Conservation (phyloP, 805 yeast species). For the Teunomyces barrocoloradensis region DNA sequence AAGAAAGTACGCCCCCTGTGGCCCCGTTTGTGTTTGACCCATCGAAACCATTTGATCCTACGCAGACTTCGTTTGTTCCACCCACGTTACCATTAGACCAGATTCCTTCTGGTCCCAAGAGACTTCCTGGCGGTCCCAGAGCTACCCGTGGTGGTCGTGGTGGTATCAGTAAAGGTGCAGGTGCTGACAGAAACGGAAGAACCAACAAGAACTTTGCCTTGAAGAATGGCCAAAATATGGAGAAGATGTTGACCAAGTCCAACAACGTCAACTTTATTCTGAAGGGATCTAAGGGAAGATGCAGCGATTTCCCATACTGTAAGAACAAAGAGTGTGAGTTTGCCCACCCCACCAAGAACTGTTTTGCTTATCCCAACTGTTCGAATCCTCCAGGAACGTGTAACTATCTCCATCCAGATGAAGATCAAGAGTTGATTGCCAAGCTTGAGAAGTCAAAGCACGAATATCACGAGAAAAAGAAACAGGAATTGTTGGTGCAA, state of each 20-base stretch:
- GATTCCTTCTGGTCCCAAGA: constrained; percentile 12
- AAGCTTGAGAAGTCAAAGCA: constrained; percentile 63
- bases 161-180: constrained; percentile 24
- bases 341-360: constrained; percentile 77
- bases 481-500: constrained; percentile 27
- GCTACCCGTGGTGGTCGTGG: constrained; percentile 13
- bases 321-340: constrained; percentile 64
- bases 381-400: constrained; percentile 80
- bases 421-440: constrained; percentile 71
- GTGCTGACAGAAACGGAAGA: constrained; percentile 5
- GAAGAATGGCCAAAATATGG: constrained; percentile 41
- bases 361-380: constrained; percentile 76
- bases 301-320: constrained; percentile 72
- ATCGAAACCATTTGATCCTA: background rate
- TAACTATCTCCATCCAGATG: constrained; percentile 77
- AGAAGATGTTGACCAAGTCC: constrained; percentile 39
- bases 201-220: constrained; percentile 30
- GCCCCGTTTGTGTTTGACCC: constrained; percentile 2
- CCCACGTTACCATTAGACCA: constrained; percentile 4
- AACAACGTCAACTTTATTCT: constrained; percentile 37
- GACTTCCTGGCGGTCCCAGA: constrained; percentile 3
- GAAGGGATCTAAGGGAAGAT: constrained; percentile 59
- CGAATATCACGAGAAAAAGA: constrained; percentile 44
- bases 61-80: background rate
- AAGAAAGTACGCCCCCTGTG: background rate